Conservation (phyloP, 495 filamentous ascomycete species). For the Talaromyces nanjingensis region DNA sequence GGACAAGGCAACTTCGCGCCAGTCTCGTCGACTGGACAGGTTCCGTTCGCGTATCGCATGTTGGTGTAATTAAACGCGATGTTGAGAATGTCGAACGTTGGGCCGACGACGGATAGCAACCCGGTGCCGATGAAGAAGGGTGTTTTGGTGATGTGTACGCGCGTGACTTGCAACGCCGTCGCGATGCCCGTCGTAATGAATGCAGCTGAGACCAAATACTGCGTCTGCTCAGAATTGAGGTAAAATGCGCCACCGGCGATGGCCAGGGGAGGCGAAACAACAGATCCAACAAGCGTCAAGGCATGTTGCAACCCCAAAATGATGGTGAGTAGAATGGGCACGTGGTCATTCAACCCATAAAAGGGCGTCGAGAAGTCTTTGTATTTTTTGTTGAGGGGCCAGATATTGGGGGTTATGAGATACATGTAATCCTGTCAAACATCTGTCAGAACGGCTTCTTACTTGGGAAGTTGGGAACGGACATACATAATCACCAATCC, state of each 20-base stretch:
- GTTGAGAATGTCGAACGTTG: slow-evolving; percentile 74
- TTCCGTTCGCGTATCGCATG: slow-evolving; percentile 76
- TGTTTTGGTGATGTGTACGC: slow-evolving; percentile 68
- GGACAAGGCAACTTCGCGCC: slow-evolving; percentile 68
- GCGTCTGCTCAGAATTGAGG: slow-evolving; percentile 45
- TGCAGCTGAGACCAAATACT: slow-evolving; percentile 78
- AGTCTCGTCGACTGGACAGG: slow-evolving; percentile 52
- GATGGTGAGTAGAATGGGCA: slow-evolving; percentile 69
- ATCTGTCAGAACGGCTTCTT: not conserved
- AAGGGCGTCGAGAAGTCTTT: slow-evolving; percentile 58
- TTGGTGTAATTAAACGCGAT: slow-evolving; percentile 64
- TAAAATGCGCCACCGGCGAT: slow-evolving; percentile 64
- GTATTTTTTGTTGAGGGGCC: slow-evolving; percentile 62
- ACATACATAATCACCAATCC: slow-evolving; percentile 61
- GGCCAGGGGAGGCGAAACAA: slow-evolving; percentile 66
- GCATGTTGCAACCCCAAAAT: slow-evolving; percentile 61
- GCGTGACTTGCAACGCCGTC: slow-evolving; percentile 72
- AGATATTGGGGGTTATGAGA: slow-evolving; percentile 65
- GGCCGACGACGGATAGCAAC: slow-evolving; percentile 74
- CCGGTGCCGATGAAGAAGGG: slow-evolving; percentile 79
- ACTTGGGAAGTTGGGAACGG: not conserved
- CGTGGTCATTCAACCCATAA: slow-evolving; percentile 72
- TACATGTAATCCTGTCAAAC: slow-evolving; percentile 56
- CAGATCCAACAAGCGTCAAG: slow-evolving; percentile 50
- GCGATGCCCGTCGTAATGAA: slow-evolving; percentile 75